phyloP scores from a whole-genome alignment of 352 stramenopile genomes.

The Phytophthora sojae region DNA sequence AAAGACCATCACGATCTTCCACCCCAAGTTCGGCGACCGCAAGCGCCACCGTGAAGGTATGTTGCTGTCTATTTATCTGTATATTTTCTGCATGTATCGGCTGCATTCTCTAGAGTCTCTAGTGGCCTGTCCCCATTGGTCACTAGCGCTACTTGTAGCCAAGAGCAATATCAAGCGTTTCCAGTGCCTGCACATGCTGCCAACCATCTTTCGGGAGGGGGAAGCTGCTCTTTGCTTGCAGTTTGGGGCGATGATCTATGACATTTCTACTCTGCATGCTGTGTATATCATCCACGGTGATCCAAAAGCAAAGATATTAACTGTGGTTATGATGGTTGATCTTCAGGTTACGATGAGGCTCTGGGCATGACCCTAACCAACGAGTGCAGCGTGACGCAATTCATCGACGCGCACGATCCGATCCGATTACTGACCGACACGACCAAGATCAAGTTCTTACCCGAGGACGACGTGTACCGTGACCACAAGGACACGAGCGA shows the following conservation, averaged over 20 bases:
- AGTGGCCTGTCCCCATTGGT: slow-evolving; percentile 77
- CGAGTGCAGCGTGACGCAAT: slow-evolving; percentile 86
- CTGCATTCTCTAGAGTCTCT: slow-evolving; percentile 93
- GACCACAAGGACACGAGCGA: slow-evolving; percentile 81
- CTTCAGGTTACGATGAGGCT: slow-evolving; percentile 93
- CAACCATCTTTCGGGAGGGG: slow-evolving; percentile 29
- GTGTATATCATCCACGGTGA: slow-evolving; percentile 2
- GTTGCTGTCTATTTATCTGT: slow-evolving; percentile 39
- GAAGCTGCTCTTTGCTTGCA: slow-evolving; percentile 54
- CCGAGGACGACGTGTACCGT: slow-evolving; percentile 81
- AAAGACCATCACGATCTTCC: slow-evolving; percentile 96
- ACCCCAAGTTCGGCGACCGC: slow-evolving; percentile 97
- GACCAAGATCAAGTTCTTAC: slow-evolving; percentile 94
- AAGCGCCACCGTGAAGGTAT: slow-evolving; percentile 94
- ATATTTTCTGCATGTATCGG: slow-evolving; percentile 45
- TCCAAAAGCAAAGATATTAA: slow-evolving; percentile 14
- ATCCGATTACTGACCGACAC: slow-evolving; percentile 96
- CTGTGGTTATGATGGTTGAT: background rate
- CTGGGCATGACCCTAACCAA: slow-evolving; percentile 88
- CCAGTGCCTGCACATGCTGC: slow-evolving; percentile 56
- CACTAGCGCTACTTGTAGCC: slow-evolving; percentile 90
- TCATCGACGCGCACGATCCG: slow-evolving; percentile 91
- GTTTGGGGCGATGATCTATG: slow-evolving; percentile 83
- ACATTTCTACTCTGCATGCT: slow-evolving; percentile 55
- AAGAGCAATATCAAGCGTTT: slow-evolving; percentile 91